Conservation (phyloP, 2,329 filamentous ascomycete genomes). For the Aspergillus chevalieri region DNA sequence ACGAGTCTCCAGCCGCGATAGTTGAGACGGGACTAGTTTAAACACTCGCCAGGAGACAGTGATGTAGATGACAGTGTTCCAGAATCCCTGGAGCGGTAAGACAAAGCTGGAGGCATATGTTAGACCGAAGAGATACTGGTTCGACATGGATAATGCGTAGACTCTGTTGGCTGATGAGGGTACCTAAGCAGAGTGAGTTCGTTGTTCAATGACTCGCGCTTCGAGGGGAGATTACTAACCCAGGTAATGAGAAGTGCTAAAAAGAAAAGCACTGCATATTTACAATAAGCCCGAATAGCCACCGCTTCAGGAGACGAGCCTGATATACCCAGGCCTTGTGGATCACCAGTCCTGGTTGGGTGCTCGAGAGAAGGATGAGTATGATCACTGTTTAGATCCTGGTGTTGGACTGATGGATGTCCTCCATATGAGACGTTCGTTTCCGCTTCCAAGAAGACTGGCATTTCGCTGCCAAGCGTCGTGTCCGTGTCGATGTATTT, state of each 20-base stretch:
- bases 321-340: not conserved
- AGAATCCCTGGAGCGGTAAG: slow-evolving; percentile 70
- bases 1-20: not conserved
- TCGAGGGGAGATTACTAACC: slow-evolving; percentile 7
- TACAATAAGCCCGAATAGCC: not conserved
- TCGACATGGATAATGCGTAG: slow-evolving; percentile 56
- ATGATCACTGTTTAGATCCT: not conserved
- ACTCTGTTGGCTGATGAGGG: slow-evolving; percentile 68
- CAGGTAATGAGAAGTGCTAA: slow-evolving; percentile 31
- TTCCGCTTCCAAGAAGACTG: not conserved
- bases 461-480: not conserved
- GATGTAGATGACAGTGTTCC: slow-evolving; percentile 70
- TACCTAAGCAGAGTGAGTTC: slow-evolving; percentile 27
- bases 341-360: not conserved
- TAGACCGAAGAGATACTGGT: slow-evolving; percentile 49
- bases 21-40: not conserved
- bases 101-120: slow-evolving; percentile 65
- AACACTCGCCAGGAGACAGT: slow-evolving; percentile 10
- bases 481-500: not conserved
- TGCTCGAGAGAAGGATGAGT: not conserved
- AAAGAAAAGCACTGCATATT: slow-evolving; percentile 22
- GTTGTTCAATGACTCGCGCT: too few relatives aligned
- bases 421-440: not conserved
- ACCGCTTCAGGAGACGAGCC: not conserved
- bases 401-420: not conserved